Conservation (phyloP, 768 basidiomycete genomes). For the Cystofilobasidium bisporidii region DNA sequence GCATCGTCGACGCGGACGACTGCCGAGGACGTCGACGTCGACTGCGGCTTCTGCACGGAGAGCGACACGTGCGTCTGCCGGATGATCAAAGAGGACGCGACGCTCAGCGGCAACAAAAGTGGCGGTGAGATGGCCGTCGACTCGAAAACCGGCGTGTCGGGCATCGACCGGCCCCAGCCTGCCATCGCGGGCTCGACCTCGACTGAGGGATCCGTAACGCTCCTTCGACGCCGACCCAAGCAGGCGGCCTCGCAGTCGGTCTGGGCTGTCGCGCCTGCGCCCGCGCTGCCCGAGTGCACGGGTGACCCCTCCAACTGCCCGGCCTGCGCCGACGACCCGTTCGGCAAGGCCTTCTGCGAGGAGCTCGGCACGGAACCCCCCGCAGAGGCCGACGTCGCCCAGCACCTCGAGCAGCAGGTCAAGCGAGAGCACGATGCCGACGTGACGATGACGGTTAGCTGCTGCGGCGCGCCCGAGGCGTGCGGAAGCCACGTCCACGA, state of each 20-base stretch:
- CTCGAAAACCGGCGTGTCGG: background rate
- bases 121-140: background rate
- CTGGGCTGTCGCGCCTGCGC: slow-evolving; percentile 40
- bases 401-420: slow-evolving; percentile 13
- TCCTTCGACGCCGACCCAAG: slow-evolving; percentile 2
- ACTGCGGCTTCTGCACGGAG: slow-evolving; percentile 68
- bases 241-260: slow-evolving; percentile 32
- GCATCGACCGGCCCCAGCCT: slow-evolving; percentile 13
- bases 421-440: slow-evolving; percentile 15
- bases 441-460: slow-evolving; percentile 12
- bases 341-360: slow-evolving; percentile 77
- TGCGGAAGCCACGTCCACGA: slow-evolving; percentile 16
- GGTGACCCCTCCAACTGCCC: slow-evolving; percentile 78
- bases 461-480: slow-evolving; percentile 24
- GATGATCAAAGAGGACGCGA: slow-evolving; percentile 42
- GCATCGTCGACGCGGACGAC: background rate
- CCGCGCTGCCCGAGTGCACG: slow-evolving; percentile 48
- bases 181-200: slow-evolving; percentile 13
- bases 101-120: background rate
- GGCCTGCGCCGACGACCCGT: slow-evolving; percentile 74
- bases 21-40: slow-evolving; percentile 28
- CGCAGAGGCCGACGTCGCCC: slow-evolving; percentile 15
- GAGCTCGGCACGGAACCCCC: slow-evolving; percentile 48
- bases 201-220: slow-evolving; percentile 16
- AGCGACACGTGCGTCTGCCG: slow-evolving; percentile 62